phyloP scores from a whole-genome alignment of 225 moss, liverwort and hornwort species.

The Polytrichum commune region DNA sequence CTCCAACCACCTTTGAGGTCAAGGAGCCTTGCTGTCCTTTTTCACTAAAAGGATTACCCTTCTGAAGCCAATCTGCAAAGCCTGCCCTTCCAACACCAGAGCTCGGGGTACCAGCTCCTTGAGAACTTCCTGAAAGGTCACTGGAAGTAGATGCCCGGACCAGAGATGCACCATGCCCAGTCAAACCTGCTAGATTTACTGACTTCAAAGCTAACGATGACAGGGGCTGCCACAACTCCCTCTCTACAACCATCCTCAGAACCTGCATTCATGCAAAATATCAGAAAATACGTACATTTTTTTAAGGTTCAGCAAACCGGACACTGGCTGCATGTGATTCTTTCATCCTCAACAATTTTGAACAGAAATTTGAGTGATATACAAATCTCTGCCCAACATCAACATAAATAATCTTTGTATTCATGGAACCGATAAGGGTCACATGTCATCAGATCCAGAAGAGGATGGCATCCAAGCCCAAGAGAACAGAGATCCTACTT shows the following conservation, averaged over 20 bases:
- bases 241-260: conserved; percentile 80
- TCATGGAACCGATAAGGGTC: too few species aligned
- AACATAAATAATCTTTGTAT: too few species aligned
- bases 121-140: conserved; percentile 27
- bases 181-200: conserved; percentile 72
- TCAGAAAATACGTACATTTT: conserved; percentile 5
- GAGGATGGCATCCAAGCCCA: too few species aligned
- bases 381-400: background rate
- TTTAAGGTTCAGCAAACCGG: conserved; percentile 3
- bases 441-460: too few species aligned
- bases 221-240: conserved; percentile 91
- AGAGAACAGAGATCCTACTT: too few species aligned
- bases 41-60: conserved; percentile 85
- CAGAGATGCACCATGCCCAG: conserved; percentile 70
- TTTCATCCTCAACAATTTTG: background rate
- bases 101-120: conserved; percentile 26
- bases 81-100: conserved; percentile 47
- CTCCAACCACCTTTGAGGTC: conserved; percentile 24
- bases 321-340: background rate
- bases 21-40: conserved; percentile 35
- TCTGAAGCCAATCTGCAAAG: conserved; percentile 75
- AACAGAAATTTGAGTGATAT: background rate
- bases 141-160: conserved; percentile 39
- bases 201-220: conserved; percentile 68
- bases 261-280: conserved; percentile 48